Base-by-base conservation (phyloP, 2,329 filamentous ascomycete species). In the Colletotrichum tabaci region DNA sequence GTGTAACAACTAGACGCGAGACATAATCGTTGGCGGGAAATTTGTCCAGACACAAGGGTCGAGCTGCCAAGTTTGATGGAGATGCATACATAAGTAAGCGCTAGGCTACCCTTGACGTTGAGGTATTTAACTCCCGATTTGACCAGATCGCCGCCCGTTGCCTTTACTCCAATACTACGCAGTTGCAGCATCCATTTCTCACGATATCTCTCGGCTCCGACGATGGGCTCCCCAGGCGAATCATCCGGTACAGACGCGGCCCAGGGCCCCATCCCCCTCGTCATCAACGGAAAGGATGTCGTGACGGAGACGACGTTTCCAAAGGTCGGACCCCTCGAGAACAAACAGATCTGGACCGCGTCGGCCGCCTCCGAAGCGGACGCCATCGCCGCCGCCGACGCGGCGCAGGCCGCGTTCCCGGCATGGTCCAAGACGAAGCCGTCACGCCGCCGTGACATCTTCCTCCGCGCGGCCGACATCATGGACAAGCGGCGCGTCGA, bases 391-490 rank as follows among this genome's bases (percentile, higher is more conserved):
- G 87, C 91, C 12, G 81, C 86, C 64, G 75, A 80, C 35, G 81
- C 85, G 7, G 93, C 93, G 0, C 84, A 90, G n/a, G 84, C 85
- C 16, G 93, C 94, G 1, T 92, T 94, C 80, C 87, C 87, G 53
- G 82, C 87, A 70, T 97, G 94, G 94, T 86, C 87, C 53, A 88
- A 87, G 74, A 88, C 88, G 3, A 90, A 89, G 56, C 88, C 91
- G 1, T 77, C 84, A 30, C 78, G 86, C 30, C 91, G 93, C 49
- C 90, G 93, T 46, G 88, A 92, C 74, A 90, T 97, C 74, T 86
- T 97, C 70, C 83, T 92, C 69, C 90, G 89, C 78, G 91, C 92
- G 0, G 91, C 92, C 12, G 89, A 91, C 10, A 81, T 95, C 60
- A 83, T 95, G 72, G 84, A 88, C 50, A 81, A 79, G 40, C 88